A percentile compares a stretch with the other conserved stretches of the same genome.
These are phyloP conservation scores for Lipomyces orientalis DNA, from an alignment of 805 yeast species.

Conservation along the genomic window DNA sequence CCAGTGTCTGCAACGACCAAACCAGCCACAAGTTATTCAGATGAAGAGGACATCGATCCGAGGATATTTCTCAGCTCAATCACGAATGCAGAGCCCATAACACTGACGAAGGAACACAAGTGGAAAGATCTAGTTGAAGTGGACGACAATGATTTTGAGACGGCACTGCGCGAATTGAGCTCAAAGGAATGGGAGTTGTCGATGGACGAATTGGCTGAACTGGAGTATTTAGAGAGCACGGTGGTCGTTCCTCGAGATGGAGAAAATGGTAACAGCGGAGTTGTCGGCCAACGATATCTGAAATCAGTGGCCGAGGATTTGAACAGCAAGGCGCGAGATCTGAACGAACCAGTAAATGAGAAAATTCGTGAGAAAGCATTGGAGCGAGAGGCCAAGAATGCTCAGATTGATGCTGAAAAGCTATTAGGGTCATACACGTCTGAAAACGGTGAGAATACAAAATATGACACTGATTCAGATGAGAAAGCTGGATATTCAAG, in stretches of 20 bases:
- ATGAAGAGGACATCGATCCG: slow-evolving; percentile 21
- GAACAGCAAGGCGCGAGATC: slow-evolving; percentile 1
- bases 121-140: slow-evolving; percentile 23
- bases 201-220: slow-evolving; percentile 31
- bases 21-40: not conserved
- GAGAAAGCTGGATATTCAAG: not conserved
- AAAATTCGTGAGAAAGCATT: not conserved
- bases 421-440: not conserved
- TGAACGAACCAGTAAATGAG: not conserved
- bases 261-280: slow-evolving; percentile 14
- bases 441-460: not conserved
- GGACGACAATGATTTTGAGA: slow-evolving; percentile 31
- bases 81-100: not conserved
- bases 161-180: slow-evolving; percentile 30
- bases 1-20: slow-evolving; percentile 23
- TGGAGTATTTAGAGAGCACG: slow-evolving; percentile 26
- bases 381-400: slow-evolving; percentile 1
- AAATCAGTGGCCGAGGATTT: slow-evolving; percentile 25
- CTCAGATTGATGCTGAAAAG: slow-evolving; percentile 8
- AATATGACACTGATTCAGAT: not conserved
- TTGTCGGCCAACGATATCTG: slow-evolving; percentile 18
- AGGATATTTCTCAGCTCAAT: slow-evolving; percentile 4
- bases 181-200: slow-evolving; percentile 30
- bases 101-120: slow-evolving; percentile 6
- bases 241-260: slow-evolving; percentile 17